Base-by-base conservation (phyloP, 805 yeast species). In the Nakazawaea ernobii region DNA sequence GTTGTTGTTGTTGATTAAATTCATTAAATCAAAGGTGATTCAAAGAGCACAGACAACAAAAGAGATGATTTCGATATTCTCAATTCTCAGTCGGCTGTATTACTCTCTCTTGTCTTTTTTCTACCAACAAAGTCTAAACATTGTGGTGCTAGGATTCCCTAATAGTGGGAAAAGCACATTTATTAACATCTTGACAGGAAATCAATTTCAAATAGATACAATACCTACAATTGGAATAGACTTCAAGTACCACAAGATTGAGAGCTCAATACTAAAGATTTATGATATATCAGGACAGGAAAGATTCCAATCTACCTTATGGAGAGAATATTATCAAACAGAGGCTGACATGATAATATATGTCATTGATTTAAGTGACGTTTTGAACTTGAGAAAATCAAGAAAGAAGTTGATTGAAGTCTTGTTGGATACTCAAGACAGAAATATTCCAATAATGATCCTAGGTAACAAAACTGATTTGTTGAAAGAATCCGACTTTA, bases 201-300 rank as follows among this genome's bases (percentile, higher is more conserved):
- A 41, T 5, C 26, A 13, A 2, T 50, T 46, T 26, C 40, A 42
- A 15, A 32, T n/a, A 1, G 60, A 57, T 40, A 55, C 55, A 4
- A 52, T 60, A 14, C 67, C 67, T 3, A 63, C 67, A n/a, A 43
- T 59, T 8, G 44, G 48, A 0, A 48, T 51, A 11, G 46, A 46
- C 4, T 35, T 15, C 29, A 37, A 49, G 4, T 44, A 38, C 36
- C n/a, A 30, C 15, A 8, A 32, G 32, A 10, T 43, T 40, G 29
- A 53, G 26, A 47, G 48, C 20, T 39, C 56, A 14, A 27, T 50
- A 8, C 41, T 62, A 38, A 58, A 55, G 45, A 43, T 60, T 9
- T 51, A 52, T 42, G 69, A 65, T 48, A 42, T 62, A 33, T 58
- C 65, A 47, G 69, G 69, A 8, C 69, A 64, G 39, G 41, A 41